A percentile compares a stretch with the other conserved stretches of the same genome.
Evolutionary conservation across 2,329 filamentous ascomycete genomes (phyloP).

Genomic region (Colletotrichum noveboracense): DNA sequence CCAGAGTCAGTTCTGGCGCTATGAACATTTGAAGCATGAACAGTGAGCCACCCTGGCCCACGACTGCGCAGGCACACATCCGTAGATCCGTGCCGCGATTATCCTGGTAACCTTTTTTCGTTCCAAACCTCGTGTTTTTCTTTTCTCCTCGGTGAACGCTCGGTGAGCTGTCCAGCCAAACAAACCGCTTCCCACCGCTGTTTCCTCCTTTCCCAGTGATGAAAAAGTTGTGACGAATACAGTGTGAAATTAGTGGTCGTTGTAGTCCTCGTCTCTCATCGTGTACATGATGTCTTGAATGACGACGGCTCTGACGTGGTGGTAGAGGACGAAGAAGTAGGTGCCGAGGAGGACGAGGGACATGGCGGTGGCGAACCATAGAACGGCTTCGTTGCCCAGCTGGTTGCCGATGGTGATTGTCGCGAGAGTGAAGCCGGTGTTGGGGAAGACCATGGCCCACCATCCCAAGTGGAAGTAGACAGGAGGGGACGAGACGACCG

Average conservation of each 20-base stretch:
- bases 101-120: background rate
- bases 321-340: constrained; percentile 49
- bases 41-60: constrained; percentile 10
- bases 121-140: background rate
- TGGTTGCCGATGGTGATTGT: constrained; percentile 59
- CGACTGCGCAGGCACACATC: background rate
- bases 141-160: background rate
- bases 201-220: background rate
- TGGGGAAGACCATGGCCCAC: constrained; percentile 70
- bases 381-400: constrained; percentile 47
- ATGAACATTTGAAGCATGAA: constrained; percentile 17
- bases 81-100: background rate
- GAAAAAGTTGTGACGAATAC: background rate
- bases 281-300: constrained; percentile 62
- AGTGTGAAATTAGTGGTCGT: constrained; percentile 6
- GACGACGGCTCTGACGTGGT: constrained; percentile 51
- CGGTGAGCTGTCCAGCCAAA: background rate
- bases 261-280: constrained; percentile 54
- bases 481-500: constrained; percentile 40
- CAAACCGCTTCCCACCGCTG: background rate
- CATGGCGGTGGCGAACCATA: constrained; percentile 56
- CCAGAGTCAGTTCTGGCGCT: constrained; percentile 3
- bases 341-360: constrained; percentile 47
- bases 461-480: constrained; percentile 64
- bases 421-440: constrained; percentile 63